Conservation (phyloP, 257 asterid genomes). For the Primulina eburnea region DNA sequence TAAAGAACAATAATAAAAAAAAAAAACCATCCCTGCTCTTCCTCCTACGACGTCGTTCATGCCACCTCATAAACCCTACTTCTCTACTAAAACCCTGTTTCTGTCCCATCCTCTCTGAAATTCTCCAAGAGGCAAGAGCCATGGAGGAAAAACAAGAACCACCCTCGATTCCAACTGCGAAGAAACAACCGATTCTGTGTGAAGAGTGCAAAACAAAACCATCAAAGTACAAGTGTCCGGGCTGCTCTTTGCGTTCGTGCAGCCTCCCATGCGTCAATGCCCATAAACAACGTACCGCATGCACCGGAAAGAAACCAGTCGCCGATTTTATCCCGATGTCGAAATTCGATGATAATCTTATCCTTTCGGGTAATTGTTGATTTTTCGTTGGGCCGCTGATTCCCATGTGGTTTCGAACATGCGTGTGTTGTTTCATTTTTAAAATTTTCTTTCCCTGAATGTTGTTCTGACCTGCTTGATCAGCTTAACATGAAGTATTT, state of each 20-base stretch:
- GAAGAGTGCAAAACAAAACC: constrained; percentile 66
- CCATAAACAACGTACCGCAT: constrained; percentile 75
- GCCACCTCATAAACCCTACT: constrained; percentile 6
- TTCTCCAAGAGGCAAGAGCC: constrained; percentile 15
- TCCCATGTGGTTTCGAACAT: neutral
- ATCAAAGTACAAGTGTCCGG: constrained; percentile 90
- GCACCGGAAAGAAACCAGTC: constrained; percentile 65
- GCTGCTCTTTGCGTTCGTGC: constrained; percentile 78
- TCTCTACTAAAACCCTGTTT: neutral
- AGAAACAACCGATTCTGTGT: constrained; percentile 35
- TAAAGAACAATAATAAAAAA: no score
- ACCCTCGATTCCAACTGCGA: constrained; percentile 19
- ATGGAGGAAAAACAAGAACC: constrained; percentile 36
- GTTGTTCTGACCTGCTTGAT: neutral
- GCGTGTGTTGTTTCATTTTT: neutral
- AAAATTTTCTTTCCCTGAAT: neutral
- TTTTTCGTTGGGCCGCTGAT: neutral
- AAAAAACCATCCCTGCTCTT: no score
- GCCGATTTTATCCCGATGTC: constrained; percentile 58
- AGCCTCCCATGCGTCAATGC: constrained; percentile 88
- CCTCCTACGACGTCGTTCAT: no score
- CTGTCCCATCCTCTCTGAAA: neutral
- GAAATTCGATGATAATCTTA: constrained; percentile 63
- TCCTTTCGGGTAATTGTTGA: constrained; percentile 55
- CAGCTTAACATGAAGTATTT: neutral